These are phyloP conservation scores for Ceratocystis smalleyi DNA, from an alignment of 2,329 filamentous ascomycete species.

Conservation along the genomic window DNA sequence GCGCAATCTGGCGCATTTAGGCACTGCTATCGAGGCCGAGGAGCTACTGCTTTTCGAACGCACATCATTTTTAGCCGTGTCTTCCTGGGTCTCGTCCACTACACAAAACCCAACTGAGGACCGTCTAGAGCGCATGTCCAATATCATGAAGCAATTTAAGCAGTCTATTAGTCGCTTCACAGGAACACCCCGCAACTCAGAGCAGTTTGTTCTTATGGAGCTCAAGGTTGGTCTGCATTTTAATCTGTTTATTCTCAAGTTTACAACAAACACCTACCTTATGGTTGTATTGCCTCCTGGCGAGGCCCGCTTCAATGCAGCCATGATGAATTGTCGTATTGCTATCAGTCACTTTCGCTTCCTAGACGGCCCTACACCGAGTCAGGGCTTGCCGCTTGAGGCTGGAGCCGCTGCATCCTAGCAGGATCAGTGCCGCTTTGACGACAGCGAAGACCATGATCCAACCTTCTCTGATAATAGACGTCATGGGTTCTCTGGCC, in stretches of 20 bases:
- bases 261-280: conserved; percentile 95
- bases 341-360: conserved; percentile 68
- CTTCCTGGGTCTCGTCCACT: conserved; percentile 63
- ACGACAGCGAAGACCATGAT: conserved; percentile 1
- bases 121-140: conserved; percentile 83
- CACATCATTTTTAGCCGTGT: conserved; percentile 92
- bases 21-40: conserved; percentile 75
- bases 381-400: conserved; percentile 8
- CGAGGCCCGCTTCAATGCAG: conserved; percentile 80
- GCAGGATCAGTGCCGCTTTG: conserved; percentile 12
- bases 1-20: conserved; percentile 65
- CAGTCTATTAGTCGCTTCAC: conserved; percentile 64
- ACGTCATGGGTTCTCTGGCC: neutral
- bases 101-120: conserved; percentile 75
- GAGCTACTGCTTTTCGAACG: conserved; percentile 91
- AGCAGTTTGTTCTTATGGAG: conserved; percentile 68
- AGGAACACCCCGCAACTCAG: conserved; percentile 62
- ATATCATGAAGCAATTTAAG: conserved; percentile 98
- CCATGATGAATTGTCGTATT: conserved; percentile 77
- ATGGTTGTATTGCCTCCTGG: conserved; percentile 82
- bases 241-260: conserved; percentile 86
- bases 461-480: neutral
- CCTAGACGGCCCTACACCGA: conserved; percentile 34
- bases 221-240: conserved; percentile 64
- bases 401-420: conserved; percentile 12